Conservation (phyloP, 305 asterid genomes). For the Lippia alba region DNA sequence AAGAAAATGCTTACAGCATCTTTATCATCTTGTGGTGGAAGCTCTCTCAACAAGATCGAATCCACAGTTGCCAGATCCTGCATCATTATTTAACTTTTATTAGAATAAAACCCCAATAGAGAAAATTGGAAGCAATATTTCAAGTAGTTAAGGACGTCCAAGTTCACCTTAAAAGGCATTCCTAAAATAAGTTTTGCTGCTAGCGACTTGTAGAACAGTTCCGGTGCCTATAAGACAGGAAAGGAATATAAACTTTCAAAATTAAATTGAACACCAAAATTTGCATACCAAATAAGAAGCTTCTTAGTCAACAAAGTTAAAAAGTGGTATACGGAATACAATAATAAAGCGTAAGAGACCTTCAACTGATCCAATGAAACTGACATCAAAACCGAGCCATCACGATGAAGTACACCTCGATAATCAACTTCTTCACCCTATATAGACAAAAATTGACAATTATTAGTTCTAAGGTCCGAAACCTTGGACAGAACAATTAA, state of each 20-base stretch:
- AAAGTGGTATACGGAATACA: neutral
- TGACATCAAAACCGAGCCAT: conserved; percentile 98
- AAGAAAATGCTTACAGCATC: conserved; percentile 71
- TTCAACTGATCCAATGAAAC: conserved; percentile 90
- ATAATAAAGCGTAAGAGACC: conserved; percentile 47
- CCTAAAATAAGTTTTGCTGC: conserved; percentile 93
- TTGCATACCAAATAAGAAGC: neutral
- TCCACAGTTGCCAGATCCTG: conserved; percentile 99
- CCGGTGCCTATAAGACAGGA: conserved; percentile 69
- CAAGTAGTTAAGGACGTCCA: conserved; percentile 15
- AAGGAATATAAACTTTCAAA: conserved; percentile 15
- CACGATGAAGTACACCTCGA: conserved; percentile 97
- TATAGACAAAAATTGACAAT: conserved; percentile 15
- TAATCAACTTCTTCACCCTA: conserved; percentile 99
- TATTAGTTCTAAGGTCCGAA: conserved; percentile 28
- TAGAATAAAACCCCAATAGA: conserved; percentile 24
- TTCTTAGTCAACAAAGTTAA: conserved; percentile 18
- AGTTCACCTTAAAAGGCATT: conserved; percentile 93
- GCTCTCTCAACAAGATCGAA: conserved; percentile 91
- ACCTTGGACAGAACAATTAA: conserved; percentile 14
- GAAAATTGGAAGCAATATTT: conserved; percentile 17
- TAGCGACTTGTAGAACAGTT: conserved; percentile 82
- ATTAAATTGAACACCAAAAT: conserved; percentile 6
- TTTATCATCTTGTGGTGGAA: conserved; percentile 83
- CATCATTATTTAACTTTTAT: conserved; percentile 23